Evolutionary conservation across 257 asterid genomes (phyloP), one percentile per base, ranked within the genome.

Genomic region (Solanum chaucha): DNA sequence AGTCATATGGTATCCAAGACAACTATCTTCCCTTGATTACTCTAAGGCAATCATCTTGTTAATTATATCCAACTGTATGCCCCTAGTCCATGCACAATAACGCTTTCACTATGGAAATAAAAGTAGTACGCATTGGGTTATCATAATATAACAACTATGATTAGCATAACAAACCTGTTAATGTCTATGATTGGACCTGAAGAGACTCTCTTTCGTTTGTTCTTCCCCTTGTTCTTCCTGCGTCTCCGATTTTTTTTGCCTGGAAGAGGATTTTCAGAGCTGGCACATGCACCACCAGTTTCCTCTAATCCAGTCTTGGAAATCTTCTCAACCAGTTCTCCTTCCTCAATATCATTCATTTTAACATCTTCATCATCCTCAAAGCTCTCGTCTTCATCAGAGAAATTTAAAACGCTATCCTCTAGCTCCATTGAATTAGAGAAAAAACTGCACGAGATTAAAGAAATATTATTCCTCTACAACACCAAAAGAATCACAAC

Each of bases 301-400:
- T 88, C 94, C 73, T 92, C 93, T 48, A 72, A 86, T 80, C 87
- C 93, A 83, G 90, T 89, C 88, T 90, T 87, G 7, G 93, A 86
- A 38, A 84, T 44, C 87, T 87, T 91, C 75, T 92, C 95, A 34
- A 92, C 86, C 26, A 96, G 84, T 89, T 95, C 98, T 67, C 98
- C 98, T 73, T 94, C 98, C 88, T 96, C 98, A 85, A 91, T 91
- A 89, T 95, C 99, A 90, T 89, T 83, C 99, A 97, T 97, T 87
- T 94, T 95, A 85, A 93, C 92, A 92, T 96, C 98, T 71, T 89
- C 89, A 24, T 64, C 93, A 80, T 90, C 94, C 30, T 90, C 96
- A 30, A 87, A 17, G 87, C 86, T 88, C 86, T 90, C 98, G 35
- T 88, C 96, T 48, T 93, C 97, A 64, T 91, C 92, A 70, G 94